A percentile compares a stretch with the other conserved stretches of the same genome.
These are phyloP conservation scores for Cnidoscolus chayamansa DNA, from an alignment of 441 rosid genomes.

Conservation along the genomic window DNA sequence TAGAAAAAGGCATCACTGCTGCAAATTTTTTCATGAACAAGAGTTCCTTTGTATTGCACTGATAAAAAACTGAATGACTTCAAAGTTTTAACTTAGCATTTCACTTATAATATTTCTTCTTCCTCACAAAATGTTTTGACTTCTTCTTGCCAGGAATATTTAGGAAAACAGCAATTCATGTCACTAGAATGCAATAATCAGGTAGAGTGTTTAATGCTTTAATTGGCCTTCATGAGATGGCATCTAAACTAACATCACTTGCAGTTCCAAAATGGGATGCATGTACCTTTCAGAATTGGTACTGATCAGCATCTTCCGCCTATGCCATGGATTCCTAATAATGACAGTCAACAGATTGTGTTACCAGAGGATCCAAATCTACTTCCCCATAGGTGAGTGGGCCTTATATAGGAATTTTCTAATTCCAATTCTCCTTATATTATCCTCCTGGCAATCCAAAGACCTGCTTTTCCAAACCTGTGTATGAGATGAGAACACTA, in stretches of 20 bases:
- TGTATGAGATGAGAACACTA: not conserved
- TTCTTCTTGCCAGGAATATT: slow-evolving; percentile 50
- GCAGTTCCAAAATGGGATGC: slow-evolving; percentile 57
- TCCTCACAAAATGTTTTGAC: not conserved
- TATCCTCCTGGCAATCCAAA: not conserved
- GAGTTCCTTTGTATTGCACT: not conserved
- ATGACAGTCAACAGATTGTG: slow-evolving; percentile 41
- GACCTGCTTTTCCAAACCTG: not conserved
- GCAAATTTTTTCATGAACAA: not conserved
- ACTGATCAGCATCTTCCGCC: slow-evolving; percentile 60
- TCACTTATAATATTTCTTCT: not conserved
- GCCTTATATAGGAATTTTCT: slow-evolving; percentile 2
- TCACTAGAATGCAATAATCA: slow-evolving; percentile 49
- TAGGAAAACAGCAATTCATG: slow-evolving; percentile 55
- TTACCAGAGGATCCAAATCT: slow-evolving; percentile 43
- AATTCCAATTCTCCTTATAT: not conserved
- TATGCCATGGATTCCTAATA: slow-evolving; percentile 50
- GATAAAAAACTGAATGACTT: slow-evolving; percentile 19
- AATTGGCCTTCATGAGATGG: not conserved
- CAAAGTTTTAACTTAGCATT: not conserved
- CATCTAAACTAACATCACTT: slow-evolving; percentile 20
- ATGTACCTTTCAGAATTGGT: slow-evolving; percentile 48
- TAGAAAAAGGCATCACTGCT: not conserved
- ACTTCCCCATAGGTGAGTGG: slow-evolving; percentile 45
- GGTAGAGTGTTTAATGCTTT: slow-evolving; percentile 40